These are phyloP conservation scores for Corymbia maculata DNA, from an alignment of 345 rosid species.

Conservation along the genomic window DNA sequence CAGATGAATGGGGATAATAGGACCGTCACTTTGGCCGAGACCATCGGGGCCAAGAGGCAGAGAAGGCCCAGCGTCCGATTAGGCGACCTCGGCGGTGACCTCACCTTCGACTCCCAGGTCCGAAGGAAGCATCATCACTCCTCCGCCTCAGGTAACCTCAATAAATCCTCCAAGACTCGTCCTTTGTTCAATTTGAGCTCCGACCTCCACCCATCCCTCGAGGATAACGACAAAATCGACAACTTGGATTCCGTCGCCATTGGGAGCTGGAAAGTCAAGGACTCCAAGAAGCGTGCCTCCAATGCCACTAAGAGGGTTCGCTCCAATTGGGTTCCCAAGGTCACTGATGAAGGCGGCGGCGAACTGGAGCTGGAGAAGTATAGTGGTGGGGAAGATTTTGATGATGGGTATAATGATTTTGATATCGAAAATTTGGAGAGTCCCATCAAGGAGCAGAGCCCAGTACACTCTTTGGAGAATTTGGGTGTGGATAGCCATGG, in stretches of 20 bases:
- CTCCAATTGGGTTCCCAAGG: conserved; percentile 55
- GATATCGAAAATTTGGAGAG: conserved; percentile 58
- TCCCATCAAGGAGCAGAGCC: conserved; percentile 57
- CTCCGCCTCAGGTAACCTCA: not conserved
- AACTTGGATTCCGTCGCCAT: conserved; percentile 47
- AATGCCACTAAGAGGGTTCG: conserved; percentile 38
- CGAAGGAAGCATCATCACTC: conserved; percentile 14
- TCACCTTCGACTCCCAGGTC: conserved; percentile 39
- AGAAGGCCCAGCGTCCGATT: conserved; percentile 87
- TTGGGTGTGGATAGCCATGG: conserved; percentile 26
- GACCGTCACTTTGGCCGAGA: not conserved
- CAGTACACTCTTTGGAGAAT: conserved; percentile 42
- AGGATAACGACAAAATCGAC: conserved; percentile 5
- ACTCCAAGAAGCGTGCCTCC: conserved; percentile 29
- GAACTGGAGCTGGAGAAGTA: conserved; percentile 40
- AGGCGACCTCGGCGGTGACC: conserved; percentile 88
- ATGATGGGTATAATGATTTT: conserved; percentile 40
- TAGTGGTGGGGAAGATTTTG: conserved; percentile 46
- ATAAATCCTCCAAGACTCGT: conserved; percentile 48
- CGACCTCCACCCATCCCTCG: conserved; percentile 10
- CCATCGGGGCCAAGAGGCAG: conserved; percentile 63
- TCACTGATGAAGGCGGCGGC: conserved; percentile 25
- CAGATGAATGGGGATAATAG: conserved; percentile 34
- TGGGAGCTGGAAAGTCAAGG: conserved; percentile 67
- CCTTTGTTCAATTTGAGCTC: conserved; percentile 44